Evolutionary conservation across 257 asterid genomes (phyloP), one percentile per base, ranked within the genome.

Genomic region (Solanum paucissectum): DNA sequence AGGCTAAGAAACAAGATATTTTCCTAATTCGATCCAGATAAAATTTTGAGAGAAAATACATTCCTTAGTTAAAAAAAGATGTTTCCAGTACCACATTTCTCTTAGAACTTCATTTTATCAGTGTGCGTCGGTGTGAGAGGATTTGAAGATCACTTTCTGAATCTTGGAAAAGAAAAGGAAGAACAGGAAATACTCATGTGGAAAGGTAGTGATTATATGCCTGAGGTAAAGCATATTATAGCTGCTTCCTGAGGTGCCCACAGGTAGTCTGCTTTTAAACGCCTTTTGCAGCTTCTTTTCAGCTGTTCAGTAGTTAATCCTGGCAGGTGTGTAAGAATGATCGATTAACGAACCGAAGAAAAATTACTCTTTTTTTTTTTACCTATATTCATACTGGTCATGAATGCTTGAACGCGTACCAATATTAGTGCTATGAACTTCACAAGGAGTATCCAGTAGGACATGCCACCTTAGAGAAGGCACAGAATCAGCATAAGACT

Each of bases 241-340:
- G 98, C 98, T 52, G 94, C 98, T 89, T 91, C 83, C 77, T 92
- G 89, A 49, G 96, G 99, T 52, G 98, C 94, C 97, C 97, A 94
- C 2, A 62, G 87, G 87, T 92, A 95, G 92, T 93, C 94, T 9
- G 90, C 83, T 44, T 86, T 44, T 36, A 74, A 40, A 83, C 88
- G 66, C 71, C 72, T 72, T 79, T 83, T 86, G 52, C 85, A 62
- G 66, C 89, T 88, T 71, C 86, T 72, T 88, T 87, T 88, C 38
- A 94, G 91, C 88, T 89, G 91, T 86, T 95, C 92, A 37, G 94
- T 87, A 12, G 93, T 93, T 83, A 94, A 90, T 88, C 89, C 96
- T 96, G 93, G 85, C 16, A 62, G 32, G 62, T 85, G 58, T 37
- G 68, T 44, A 88, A 87, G 64, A 16, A 68, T 46, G n/a, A 69